Evolutionary conservation across 176 grass and related monocot species (phyloP), one percentile per base, ranked within the genome.

Genomic region (Elaeis guineensis): DNA sequence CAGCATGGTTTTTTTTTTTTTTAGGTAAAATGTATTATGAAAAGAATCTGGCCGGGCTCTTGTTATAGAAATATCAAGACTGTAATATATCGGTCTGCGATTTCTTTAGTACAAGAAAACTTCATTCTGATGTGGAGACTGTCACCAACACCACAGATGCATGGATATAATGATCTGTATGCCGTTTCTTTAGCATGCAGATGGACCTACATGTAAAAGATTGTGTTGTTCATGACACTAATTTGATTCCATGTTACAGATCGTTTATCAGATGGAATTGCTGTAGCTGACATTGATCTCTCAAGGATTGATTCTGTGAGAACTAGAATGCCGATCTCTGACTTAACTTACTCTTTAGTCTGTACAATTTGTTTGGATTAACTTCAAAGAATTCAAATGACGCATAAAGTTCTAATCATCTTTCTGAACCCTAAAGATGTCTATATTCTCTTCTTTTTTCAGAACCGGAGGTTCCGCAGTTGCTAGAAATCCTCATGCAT

Each of bases 221-320:
- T 44, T 44, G 35, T 11, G 6, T 44, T 2, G 35, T 44, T 44
- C 35, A 44, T 44, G 35, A 44, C 35, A 3, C 8, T 44, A 44
- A 44, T 59, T 28, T 59, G 30, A 22, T 57, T 67, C 65, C 2
- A 72, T 6, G 5, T 51, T 71, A 17, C 69, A 96, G 91, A 96
- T 90, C 86, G 75, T 19, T 75, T 96, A 35, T 81, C 83, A 22
- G 87, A 83, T 22, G 91, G 86, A 60, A 79, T 90, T 67, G 83
- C 91, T 53, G 66, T 77, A 29, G 91, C 80, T 66, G 91, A 90
- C 73, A 79, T 96, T 15, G 83, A 90, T 56, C 60, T 87, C 5
- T 86, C 80, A 30, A 77, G 79, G 74, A 85, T 90, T 61, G 86
- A 90, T 65, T 65, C 83, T 50, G 86, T 96, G 52, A 73, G 86